Evolutionary conservation across 768 basidiomycete genomes (phyloP).

Genomic region (Mycena crocata): DNA sequence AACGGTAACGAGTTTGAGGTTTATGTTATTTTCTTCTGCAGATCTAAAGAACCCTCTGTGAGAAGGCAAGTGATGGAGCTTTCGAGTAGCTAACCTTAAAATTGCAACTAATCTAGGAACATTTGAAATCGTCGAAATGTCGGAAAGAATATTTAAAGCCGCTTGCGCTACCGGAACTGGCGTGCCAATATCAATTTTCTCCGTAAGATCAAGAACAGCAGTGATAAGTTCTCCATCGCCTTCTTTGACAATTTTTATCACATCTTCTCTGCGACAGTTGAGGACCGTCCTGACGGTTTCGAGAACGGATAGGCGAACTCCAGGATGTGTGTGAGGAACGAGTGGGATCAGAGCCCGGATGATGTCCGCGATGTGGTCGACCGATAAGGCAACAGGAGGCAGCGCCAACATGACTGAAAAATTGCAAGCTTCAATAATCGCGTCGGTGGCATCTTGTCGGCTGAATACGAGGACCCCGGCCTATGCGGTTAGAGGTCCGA

Average conservation of each 20-base stretch:
- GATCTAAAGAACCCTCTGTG: neutral
- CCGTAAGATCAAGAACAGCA: conserved; percentile 1
- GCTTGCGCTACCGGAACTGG: neutral
- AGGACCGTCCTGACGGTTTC: neutral
- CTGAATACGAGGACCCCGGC: no score
- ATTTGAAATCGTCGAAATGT: neutral
- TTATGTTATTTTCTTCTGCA: neutral
- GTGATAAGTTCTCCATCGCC: neutral
- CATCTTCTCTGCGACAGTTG: neutral
- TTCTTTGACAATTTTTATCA: neutral
- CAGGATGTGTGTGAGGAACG: neutral
- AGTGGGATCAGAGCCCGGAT: neutral
- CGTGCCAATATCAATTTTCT: neutral
- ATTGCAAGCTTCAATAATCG: conserved; percentile 14
- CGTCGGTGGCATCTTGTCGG: conserved; percentile 6
- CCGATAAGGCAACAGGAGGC: conserved; percentile 2
- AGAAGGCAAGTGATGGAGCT: neutral
- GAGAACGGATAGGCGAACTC: neutral
- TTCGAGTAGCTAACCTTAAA: neutral
- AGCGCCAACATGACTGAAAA: conserved; percentile 11
- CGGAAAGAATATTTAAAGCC: neutral
- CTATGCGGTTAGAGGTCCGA: no score
- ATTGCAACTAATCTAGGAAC: neutral
- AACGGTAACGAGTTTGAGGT: neutral
- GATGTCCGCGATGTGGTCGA: conserved; percentile 2